These are phyloP conservation scores for Apiospora marii DNA, from an alignment of 2,329 filamentous ascomycete genomes.

Conservation along the genomic window DNA sequence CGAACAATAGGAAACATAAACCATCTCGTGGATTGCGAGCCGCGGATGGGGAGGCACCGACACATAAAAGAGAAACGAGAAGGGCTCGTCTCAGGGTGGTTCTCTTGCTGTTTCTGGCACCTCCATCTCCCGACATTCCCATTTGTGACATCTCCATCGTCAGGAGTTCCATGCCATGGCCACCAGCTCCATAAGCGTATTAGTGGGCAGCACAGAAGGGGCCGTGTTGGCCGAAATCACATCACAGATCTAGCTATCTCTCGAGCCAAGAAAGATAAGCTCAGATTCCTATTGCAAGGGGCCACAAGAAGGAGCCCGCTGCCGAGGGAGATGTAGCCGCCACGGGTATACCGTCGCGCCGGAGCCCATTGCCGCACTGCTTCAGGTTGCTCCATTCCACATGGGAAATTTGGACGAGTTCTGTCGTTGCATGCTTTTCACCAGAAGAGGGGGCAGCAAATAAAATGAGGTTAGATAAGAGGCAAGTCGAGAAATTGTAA, in stretches of 20 bases:
- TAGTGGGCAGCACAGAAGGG: constrained; percentile 4
- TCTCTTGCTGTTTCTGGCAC: not conserved
- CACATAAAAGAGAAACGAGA: not conserved
- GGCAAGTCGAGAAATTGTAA: not conserved
- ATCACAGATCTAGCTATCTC: not conserved
- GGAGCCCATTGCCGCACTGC: not conserved
- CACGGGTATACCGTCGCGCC: not conserved
- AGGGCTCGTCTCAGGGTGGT: not conserved
- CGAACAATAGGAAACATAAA: not conserved
- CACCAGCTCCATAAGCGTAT: not conserved
- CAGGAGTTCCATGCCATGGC: not conserved
- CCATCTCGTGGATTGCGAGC: not conserved
- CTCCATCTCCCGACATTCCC: not conserved
- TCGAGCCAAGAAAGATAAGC: constrained; percentile 9
- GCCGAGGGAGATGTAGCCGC: not conserved
- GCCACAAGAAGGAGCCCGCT: not conserved
- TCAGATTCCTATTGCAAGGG: constrained; percentile 5
- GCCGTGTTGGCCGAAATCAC: not conserved
- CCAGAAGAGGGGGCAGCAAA: not conserved
- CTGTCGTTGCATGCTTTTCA: not conserved
- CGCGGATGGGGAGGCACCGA: constrained; percentile 4
- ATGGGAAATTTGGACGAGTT: not conserved
- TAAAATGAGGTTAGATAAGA: constrained; percentile 2
- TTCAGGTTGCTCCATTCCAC: not conserved
- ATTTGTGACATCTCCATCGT: constrained; percentile 6